phyloP scores from a whole-genome alignment of 768 basidiomycete species.

The Sarcomyxa edulis region DNA sequence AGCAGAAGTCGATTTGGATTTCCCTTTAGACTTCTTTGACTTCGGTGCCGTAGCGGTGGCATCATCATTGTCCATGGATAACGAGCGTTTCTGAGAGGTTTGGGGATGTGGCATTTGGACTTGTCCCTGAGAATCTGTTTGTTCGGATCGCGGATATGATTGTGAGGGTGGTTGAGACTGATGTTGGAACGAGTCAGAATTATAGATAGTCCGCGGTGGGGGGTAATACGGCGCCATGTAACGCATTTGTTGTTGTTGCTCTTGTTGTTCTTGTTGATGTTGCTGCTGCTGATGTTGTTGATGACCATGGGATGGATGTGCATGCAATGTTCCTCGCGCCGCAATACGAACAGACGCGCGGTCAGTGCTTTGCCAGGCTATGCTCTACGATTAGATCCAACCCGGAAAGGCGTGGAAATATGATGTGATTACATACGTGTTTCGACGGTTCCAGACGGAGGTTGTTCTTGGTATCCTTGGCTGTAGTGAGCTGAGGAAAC shows the following conservation, averaged over 20 bases:
- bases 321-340: conserved; percentile 38
- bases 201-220: conserved; percentile 13
- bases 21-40: conserved; percentile 40
- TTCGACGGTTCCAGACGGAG: too few relatives aligned
- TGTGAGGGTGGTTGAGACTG: neutral
- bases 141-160: conserved; percentile 4
- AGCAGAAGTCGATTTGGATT: conserved; percentile 25
- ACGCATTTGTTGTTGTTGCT: conserved; percentile 3
- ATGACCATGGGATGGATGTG: conserved; percentile 18
- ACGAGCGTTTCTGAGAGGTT: conserved; percentile 23
- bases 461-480: conserved; percentile 27
- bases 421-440: conserved; percentile 22
- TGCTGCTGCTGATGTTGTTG: conserved; percentile 23
- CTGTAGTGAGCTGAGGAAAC: conserved; percentile 23
- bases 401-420: conserved; percentile 15
- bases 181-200: conserved; percentile 1
- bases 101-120: too few relatives aligned
- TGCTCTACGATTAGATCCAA: conserved; percentile 9
- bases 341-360: conserved; percentile 55
- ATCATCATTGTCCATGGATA: conserved; percentile 32
- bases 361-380: conserved; percentile 49
- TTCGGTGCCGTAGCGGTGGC: conserved; percentile 34
- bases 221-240: conserved; percentile 14
- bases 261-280: conserved; percentile 9
- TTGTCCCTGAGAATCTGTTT: conserved; percentile 12